Conservation (phyloP, 1,284 basidiomycete genomes). For the Pterulicium gracile region DNA sequence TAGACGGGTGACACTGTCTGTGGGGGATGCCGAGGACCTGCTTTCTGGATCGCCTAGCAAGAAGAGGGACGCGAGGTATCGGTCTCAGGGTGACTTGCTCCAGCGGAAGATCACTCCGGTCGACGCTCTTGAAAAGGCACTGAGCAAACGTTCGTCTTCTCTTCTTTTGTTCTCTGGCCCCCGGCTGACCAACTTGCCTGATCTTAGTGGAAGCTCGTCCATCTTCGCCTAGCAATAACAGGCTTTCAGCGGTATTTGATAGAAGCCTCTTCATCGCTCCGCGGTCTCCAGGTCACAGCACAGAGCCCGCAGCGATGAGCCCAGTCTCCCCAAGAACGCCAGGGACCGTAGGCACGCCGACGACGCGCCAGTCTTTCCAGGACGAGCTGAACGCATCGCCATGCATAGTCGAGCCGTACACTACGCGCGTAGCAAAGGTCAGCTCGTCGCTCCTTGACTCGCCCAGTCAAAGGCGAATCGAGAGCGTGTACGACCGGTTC, state of each 20-base stretch:
- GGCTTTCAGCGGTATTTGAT: constrained; percentile 54
- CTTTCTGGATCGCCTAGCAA: constrained; percentile 43
- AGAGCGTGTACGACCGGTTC: constrained; percentile 67
- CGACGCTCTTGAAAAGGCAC: constrained; percentile 47
- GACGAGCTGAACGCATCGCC: constrained; percentile 52
- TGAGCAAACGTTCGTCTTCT: constrained; percentile 38
- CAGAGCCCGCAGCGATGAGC: constrained; percentile 18
- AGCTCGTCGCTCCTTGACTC: constrained; percentile 32
- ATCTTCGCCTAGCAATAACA: constrained; percentile 30
- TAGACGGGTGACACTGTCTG: constrained; percentile 20
- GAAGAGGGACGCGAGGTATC: constrained; percentile 48
- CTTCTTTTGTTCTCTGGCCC: constrained; percentile 1
- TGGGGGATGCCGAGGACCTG: constrained; percentile 19
- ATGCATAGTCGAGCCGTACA: constrained; percentile 52
- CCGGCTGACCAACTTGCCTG: constrained; percentile 1
- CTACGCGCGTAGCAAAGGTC: constrained; percentile 27
- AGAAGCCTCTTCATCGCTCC: constrained; percentile 52
- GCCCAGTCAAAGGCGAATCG: constrained; percentile 44
- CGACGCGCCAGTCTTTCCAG: constrained; percentile 20
- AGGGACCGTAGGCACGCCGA: constrained; percentile 14
- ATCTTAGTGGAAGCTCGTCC: not conserved
- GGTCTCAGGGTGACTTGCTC: constrained; percentile 51
- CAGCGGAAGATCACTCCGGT: constrained; percentile 54
- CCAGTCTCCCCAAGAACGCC: constrained; percentile 16
- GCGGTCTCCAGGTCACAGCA: constrained; percentile 13